Evolutionary conservation across 768 basidiomycete species (phyloP), one percentile per base, ranked within the genome.

Genomic region (Psilocybe tampanensis): DNA sequence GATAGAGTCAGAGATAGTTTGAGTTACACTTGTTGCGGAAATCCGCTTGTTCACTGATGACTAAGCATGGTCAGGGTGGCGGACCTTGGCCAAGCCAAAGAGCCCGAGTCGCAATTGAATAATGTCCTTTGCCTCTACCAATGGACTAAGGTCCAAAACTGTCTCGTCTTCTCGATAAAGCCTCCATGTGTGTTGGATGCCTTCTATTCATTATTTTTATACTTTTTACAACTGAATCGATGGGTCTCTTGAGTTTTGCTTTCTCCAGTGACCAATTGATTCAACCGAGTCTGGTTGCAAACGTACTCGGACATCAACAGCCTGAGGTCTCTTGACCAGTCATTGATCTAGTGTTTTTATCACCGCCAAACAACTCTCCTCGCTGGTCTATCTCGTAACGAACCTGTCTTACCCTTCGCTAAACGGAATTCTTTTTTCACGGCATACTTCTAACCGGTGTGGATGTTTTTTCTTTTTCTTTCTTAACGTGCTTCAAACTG

Each of bases 171-270:
- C 61, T 53, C 44, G 44, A 23, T 44, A 36, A 47, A 36, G 18
- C 23, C 23, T 11, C 58, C 61, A 62, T 62, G 57, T 48, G 61
- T 39, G 45, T 23, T n/a, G 0, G 13, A 12, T 33, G 26, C 47
- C 61, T 62, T 62, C 61, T 62, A 62, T 59, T 58, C 49, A 47
- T 44, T 21, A 47, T 52, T 50, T 62, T 59, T 59, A 55, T 29
- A 47, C 17, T 18, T 21, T 43, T 53, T 50, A 48, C 45, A 42
- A 18, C 26, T 8, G 5, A 29, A 29, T 29, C 5, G 9, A 29
- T 29, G 29, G 29, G 9, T 29, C 29, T 54, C 39, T 36, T 8
- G 29, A 41, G 54, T 18, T 18, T 55, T 54, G 42, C 21, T 34
- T 19, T 47, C 21, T 47, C 44, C n/a, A n/a, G n/a, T n/a, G n/a